Percentiles rank a stretch among this genome's conserved stretches.
Evolutionary conservation across 139 green algal genomes (phyloP).

Genomic region (Volvox africanus): DNA sequence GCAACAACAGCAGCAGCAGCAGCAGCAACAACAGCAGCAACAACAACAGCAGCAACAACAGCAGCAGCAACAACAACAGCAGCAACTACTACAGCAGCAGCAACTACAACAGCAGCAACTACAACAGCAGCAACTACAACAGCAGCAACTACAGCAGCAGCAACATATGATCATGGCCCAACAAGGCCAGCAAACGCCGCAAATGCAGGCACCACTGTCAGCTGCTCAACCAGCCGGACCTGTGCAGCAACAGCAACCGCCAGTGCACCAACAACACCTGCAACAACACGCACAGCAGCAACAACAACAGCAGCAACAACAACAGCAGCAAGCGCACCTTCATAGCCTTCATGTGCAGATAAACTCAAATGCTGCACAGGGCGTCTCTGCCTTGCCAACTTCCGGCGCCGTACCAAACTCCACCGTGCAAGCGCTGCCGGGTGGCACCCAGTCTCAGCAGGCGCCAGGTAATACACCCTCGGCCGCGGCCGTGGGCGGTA

Average conservation of each 20-base stretch:
- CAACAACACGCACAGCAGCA: neutral
- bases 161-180: neutral
- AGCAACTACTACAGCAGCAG: neutral
- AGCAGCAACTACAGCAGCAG: neutral
- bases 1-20: constrained; percentile 9
- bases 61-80: neutral
- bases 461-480: neutral
- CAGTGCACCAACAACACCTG: neutral
- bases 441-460: neutral
- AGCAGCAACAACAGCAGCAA: neutral
- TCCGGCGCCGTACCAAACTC: neutral
- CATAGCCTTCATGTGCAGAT: neutral
- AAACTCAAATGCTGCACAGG: neutral
- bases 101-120: constrained; percentile 9
- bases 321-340: neutral
- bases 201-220: neutral
- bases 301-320: neutral
- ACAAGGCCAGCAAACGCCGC: neutral
- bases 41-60: neutral
- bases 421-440: neutral
- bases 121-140: neutral
- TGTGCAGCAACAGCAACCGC: constrained; percentile 27
- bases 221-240: neutral
- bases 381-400: neutral
- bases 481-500: neutral